A percentile compares a stretch with the other conserved stretches of the same genome.
These are phyloP conservation scores for Phyllosticta citribraziliensis DNA, from an alignment of 2,329 filamentous ascomycete species.

Conservation along the genomic window DNA sequence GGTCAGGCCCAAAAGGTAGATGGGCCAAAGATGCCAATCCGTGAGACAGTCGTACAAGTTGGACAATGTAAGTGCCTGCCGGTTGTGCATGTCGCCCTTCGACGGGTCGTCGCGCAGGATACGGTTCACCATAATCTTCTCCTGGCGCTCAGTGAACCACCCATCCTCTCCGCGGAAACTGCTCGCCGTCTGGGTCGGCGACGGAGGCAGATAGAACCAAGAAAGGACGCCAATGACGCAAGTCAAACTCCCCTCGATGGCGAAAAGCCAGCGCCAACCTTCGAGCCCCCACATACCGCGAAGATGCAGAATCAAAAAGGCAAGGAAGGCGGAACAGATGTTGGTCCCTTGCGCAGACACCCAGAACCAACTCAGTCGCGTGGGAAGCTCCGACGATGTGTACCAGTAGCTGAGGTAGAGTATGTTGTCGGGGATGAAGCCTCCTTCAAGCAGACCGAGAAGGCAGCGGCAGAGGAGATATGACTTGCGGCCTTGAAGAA, in stretches of 20 bases:
- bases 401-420: constrained; percentile 69
- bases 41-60: constrained; percentile 41
- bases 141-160: constrained; percentile 57
- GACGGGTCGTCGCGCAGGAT: constrained; percentile 46
- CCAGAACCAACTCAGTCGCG: constrained; percentile 62
- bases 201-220: constrained; percentile 32
- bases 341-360: constrained; percentile 50
- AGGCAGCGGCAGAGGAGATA: constrained; percentile 36
- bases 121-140: constrained; percentile 58
- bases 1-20: constrained; percentile 41
- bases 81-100: constrained; percentile 48
- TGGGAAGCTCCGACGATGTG: constrained; percentile 58
- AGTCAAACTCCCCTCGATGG: constrained; percentile 30
- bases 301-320: constrained; percentile 45
- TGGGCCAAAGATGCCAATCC: constrained; percentile 47
- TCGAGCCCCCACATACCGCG: constrained; percentile 40
- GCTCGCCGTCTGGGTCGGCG: constrained; percentile 53
- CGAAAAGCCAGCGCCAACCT: constrained; percentile 49
- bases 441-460: constrained; percentile 36
- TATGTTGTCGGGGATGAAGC: constrained; percentile 54
- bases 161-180: constrained; percentile 48
- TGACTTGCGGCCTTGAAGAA: constrained; percentile 44
- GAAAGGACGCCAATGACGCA: constrained; percentile 27
- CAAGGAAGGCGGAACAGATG: constrained; percentile 47
- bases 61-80: constrained; percentile 39